Evolutionary conservation across 495 filamentous ascomycete genomes (phyloP), one percentile per base, ranked within the genome.

Genomic region (Baudoinia panamericana): DNA sequence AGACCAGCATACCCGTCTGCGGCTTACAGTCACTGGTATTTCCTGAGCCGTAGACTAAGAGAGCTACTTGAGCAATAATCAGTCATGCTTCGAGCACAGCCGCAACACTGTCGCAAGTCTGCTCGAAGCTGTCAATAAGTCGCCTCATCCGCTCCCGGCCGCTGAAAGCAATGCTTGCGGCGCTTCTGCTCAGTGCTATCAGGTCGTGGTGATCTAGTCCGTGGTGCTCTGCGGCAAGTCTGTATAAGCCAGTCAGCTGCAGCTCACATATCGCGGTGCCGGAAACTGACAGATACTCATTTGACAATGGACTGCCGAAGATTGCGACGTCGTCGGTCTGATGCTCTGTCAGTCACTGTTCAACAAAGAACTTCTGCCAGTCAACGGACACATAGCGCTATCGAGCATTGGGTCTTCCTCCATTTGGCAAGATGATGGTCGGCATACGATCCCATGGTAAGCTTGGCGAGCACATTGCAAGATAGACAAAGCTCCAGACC

Each of bases 271-370:
- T n/a, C n/a, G n/a, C n/a, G n/a, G n/a, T n/a, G n/a, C n/a, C n/a
- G n/a, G n/a, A n/a, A n/a, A n/a, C n/a, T n/a, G n/a, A n/a, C 3
- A 64, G 55, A 51, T 87, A 87, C 52, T 93, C 84, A 46, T 85
- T 77, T 10, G 79, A 85, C n/a, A 88, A 59, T 0, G 71, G 68
- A 56, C 79, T 85, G 28, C 73, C 76, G 42, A 93, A 88, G 27
- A 90, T 72, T 2, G 84, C 84, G 16, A 93, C 82, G 59, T 92
- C 84, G 59, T 92, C 84, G 1, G 83, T 92, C 82, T 87, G 46
- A 10, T 27, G 13, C 36, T 23, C 46, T 51, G 31, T 39, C 18
- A 18, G 16, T 13, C 27, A 15, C 27, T 22, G 18, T 6, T 19
- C 17, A 21, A 5, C 1, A 30, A 42, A 26, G 5, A 16, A 5